Evolutionary conservation across 148 eudicot species (phyloP).

Genomic region (Rhododendron henanense): DNA sequence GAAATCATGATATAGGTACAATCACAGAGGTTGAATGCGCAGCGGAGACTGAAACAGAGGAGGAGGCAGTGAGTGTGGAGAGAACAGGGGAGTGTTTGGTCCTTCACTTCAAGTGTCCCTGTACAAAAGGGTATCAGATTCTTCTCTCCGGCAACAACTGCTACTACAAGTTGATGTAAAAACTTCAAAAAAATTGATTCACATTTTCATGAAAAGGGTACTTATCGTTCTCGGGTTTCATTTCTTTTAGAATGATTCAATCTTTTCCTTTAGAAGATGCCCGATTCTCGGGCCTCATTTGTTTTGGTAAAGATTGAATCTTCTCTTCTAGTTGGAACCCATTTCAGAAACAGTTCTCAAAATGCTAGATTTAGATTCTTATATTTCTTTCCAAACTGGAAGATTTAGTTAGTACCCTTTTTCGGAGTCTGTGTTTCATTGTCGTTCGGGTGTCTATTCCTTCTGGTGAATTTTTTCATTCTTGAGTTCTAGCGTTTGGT

Average conservation of each 20-base stretch:
- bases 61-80: constrained; percentile 20
- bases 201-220: not conserved
- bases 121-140: constrained; percentile 6
- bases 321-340: no score
- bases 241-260: not conserved
- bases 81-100: constrained; percentile 6
- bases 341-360: no score
- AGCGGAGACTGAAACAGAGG: not conserved
- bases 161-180: constrained; percentile 13
- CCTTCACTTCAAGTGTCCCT: constrained; percentile 11
- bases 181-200: not conserved
- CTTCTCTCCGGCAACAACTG: constrained; percentile 3
- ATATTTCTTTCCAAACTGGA: not conserved
- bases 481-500: no score
- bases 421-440: not conserved
- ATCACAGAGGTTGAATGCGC: not conserved
- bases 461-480: no score
- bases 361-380: not conserved
- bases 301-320: not conserved
- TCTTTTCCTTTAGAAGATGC: not conserved
- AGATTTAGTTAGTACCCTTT: no score
- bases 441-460: not conserved
- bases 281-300: not conserved
- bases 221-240: not conserved
- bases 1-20: not conserved